phyloP scores from a whole-genome alignment of 192 early-diverging fungal species.

The Coemansia sp. region DNA sequence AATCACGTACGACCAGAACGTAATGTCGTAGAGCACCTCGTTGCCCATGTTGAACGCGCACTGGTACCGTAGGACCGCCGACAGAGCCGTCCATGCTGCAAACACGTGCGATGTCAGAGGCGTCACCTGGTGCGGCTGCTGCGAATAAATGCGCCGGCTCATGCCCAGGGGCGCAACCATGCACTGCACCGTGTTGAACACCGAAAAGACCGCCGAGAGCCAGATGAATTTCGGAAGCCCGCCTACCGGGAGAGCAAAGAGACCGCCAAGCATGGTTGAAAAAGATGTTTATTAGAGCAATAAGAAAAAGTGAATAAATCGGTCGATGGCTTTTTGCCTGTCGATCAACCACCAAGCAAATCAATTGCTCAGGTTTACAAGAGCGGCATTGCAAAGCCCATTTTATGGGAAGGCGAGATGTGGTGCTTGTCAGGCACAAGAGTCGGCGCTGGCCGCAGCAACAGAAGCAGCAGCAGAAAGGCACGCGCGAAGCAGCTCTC shows the following conservation, averaged over 20 bases:
- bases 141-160: constrained; percentile 73
- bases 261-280: constrained; percentile 27
- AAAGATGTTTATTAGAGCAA: background rate
- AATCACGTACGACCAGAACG: constrained; percentile 70
- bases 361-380: no score
- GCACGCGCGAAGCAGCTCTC: constrained; percentile 14
- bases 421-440: no score
- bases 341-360: no score
- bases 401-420: no score
- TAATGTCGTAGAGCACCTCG: constrained; percentile 38
- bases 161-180: constrained; percentile 70
- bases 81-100: constrained; percentile 86
- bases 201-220: constrained; percentile 70
- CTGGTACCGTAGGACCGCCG: constrained; percentile 79
- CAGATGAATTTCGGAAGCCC: constrained; percentile 71
- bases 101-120: constrained; percentile 77
- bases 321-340: no score
- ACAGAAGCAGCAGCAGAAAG: constrained; percentile 1
- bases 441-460: background rate
- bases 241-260: constrained; percentile 44
- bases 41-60: constrained; percentile 81
- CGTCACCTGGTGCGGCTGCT: constrained; percentile 65
- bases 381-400: background rate
- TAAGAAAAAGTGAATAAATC: background rate
- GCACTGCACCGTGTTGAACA: constrained; percentile 87